These are phyloP conservation scores for Cicer judaicum DNA, from an alignment of 306 rosid species.

Conservation along the genomic window DNA sequence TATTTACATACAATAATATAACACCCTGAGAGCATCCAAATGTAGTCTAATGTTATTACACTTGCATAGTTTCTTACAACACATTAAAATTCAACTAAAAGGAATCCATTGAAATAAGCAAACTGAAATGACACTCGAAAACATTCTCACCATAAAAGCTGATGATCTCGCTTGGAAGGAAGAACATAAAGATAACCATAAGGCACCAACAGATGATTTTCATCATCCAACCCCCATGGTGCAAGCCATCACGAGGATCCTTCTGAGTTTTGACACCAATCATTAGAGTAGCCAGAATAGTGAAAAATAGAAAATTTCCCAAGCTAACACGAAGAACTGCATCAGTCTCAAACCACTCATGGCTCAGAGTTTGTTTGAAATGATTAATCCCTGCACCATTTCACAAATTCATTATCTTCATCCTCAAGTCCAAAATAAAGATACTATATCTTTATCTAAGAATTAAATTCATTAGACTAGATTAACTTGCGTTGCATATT, in stretches of 20 bases:
- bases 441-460: not conserved
- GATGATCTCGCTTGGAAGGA: slow-evolving; percentile 86
- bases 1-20: not conserved
- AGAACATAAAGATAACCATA: slow-evolving; percentile 80
- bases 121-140: slow-evolving; percentile 15
- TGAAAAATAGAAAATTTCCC: slow-evolving; percentile 96
- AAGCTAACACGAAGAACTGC: slow-evolving; percentile 98
- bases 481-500: not conserved
- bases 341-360: slow-evolving; percentile 98
- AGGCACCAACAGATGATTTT: slow-evolving; percentile 85
- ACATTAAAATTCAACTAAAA: not conserved
- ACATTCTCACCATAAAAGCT: slow-evolving; percentile 73
- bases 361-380: slow-evolving; percentile 79
- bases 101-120: not conserved
- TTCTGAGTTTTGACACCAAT: slow-evolving; percentile 88
- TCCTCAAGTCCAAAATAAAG: not conserved
- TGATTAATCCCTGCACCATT: slow-evolving; percentile 85
- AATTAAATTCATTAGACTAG: not conserved
- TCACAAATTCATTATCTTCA: slow-evolving; percentile 26
- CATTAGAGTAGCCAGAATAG: slow-evolving; percentile 79
- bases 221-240: slow-evolving; percentile 99
- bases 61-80: not conserved
- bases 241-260: slow-evolving; percentile 95
- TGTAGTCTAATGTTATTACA: not conserved
- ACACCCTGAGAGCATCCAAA: not conserved